Conservation (phyloP, 768 basidiomycete species). For the Strobilomyces confusus region DNA sequence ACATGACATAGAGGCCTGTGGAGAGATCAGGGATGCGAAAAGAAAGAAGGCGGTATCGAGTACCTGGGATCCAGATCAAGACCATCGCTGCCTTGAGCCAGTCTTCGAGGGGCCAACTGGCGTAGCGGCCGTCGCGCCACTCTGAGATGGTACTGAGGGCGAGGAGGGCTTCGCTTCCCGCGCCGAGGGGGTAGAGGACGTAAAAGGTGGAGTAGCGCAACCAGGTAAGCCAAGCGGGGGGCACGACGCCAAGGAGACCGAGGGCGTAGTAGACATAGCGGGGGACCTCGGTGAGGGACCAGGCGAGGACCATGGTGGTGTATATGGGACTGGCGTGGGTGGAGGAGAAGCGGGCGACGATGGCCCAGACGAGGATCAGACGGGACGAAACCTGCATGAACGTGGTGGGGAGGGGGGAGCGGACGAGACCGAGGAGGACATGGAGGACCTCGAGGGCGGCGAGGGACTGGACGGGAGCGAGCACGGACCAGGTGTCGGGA, state of each 20-base stretch:
- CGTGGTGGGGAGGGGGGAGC: slow-evolving; percentile 72
- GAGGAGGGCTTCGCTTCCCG: slow-evolving; percentile 84
- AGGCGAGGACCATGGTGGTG: slow-evolving; percentile 88
- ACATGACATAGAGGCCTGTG: slow-evolving; percentile 50
- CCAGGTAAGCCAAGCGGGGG: slow-evolving; percentile 61
- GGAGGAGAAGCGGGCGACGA: slow-evolving; percentile 37
- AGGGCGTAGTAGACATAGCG: slow-evolving; percentile 87
- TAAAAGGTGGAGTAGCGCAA: slow-evolving; percentile 93
- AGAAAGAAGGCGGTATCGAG: slow-evolving; percentile 14
- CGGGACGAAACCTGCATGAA: slow-evolving; percentile 76
- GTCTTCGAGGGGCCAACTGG: slow-evolving; percentile 53
- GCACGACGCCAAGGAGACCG: slow-evolving; percentile 48
- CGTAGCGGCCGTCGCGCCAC: slow-evolving; percentile 38
- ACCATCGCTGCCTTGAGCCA: slow-evolving; percentile 60
- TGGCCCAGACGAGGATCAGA: slow-evolving; percentile 82
- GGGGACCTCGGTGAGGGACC: slow-evolving; percentile 88
- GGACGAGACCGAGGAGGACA: slow-evolving; percentile 72
- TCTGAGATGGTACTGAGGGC: slow-evolving; percentile 71
- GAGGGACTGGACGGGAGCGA: slow-evolving; percentile 74
- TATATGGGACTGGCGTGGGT: slow-evolving; percentile 76
- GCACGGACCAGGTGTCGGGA: slow-evolving; percentile 55
- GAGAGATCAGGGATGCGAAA: not conserved
- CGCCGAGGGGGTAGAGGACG: slow-evolving; percentile 90
- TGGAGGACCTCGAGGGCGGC: slow-evolving; percentile 86
- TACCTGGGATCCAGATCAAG: slow-evolving; percentile 87